phyloP scores from a whole-genome alignment of 2,329 filamentous ascomycete genomes.

The Arthrobotrys megalospora region DNA sequence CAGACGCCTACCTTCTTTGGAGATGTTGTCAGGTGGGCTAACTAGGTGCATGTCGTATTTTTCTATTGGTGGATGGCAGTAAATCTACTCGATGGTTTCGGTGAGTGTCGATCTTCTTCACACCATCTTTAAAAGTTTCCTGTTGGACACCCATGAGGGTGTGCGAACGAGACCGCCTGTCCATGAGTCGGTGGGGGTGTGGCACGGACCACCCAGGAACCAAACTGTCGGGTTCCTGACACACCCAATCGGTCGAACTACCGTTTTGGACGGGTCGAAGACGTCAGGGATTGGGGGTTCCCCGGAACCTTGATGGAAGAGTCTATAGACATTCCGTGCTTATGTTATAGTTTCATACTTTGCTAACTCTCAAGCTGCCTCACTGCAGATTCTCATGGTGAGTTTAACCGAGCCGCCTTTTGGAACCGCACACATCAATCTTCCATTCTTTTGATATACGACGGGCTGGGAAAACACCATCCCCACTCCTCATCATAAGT shows the following conservation, averaged over 20 bases:
- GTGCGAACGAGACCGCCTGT: conserved; percentile 40
- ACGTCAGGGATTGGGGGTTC: conserved; percentile 38
- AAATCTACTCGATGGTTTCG: conserved; percentile 61
- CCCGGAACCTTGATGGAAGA: conserved; percentile 24
- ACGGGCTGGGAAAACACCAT: conserved; percentile 35
- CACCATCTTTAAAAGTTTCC: conserved; percentile 42
- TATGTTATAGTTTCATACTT: conserved; percentile 23
- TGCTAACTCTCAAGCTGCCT: conserved; percentile 39
- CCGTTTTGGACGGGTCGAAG: conserved; percentile 50
- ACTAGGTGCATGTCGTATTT: conserved; percentile 28
- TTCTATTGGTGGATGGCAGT: conserved; percentile 55
- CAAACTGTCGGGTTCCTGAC: conserved; percentile 58
- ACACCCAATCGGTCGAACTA: conserved; percentile 56
- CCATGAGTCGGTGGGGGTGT: conserved; percentile 43
- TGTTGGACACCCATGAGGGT: conserved; percentile 26
- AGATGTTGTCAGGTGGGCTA: conserved; percentile 57
- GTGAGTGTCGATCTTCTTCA: conserved; percentile 56
- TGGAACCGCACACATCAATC: conserved; percentile 24
- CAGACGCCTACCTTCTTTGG: conserved; percentile 30
- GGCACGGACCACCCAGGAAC: conserved; percentile 60
- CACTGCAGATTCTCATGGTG: conserved; percentile 60
- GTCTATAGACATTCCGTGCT: conserved; percentile 32
- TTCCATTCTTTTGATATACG: conserved; percentile 41
- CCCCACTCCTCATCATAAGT: not conserved
- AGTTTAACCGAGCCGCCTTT: conserved; percentile 59